Percentiles rank a stretch among this genome's conserved stretches.
Conservation (phyloP, 2,329 filamentous ascomycete species). For the Aspergillus neoniger region DNA sequence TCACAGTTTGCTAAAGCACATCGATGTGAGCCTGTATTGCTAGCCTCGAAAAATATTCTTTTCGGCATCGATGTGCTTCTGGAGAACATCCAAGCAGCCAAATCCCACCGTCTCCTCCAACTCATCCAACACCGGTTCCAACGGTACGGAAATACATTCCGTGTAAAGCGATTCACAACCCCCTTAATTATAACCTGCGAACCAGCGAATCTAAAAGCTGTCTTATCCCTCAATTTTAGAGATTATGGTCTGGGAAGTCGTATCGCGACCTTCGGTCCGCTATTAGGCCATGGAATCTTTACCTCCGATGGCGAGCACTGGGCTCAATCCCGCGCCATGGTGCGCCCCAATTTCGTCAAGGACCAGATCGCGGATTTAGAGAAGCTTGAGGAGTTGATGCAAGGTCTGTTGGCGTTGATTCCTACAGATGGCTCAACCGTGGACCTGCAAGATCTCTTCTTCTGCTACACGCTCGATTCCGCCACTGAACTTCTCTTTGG, state of each 20-base stretch:
- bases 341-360: constrained; percentile 47
- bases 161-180: not conserved
- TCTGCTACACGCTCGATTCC: constrained; percentile 67
- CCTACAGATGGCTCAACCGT: constrained; percentile 27
- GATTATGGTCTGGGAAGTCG: constrained; percentile 55
- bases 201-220: constrained; percentile 59
- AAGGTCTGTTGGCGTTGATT: constrained; percentile 24
- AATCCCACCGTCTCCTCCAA: too few relatives aligned
- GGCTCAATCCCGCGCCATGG: constrained; percentile 56
- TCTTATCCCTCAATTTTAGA: constrained; percentile 59
- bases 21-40: too few relatives aligned
- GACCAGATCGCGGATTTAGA: constrained; percentile 28
- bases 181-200: constrained; percentile 51
- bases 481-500: constrained; percentile 87
- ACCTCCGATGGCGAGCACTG: constrained; percentile 55
- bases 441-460: constrained; percentile 31
- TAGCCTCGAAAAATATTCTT: too few relatives aligned
- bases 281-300: constrained; percentile 61
- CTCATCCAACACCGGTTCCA: too few relatives aligned
- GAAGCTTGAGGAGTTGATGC: constrained; percentile 30
- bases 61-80: too few relatives aligned
- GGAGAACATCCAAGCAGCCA: too few relatives aligned
- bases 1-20: too few relatives aligned
- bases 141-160: too few relatives aligned
- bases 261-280: constrained; percentile 46